Conservation (phyloP, 768 basidiomycete genomes). For the Tulasnella sp. region DNA sequence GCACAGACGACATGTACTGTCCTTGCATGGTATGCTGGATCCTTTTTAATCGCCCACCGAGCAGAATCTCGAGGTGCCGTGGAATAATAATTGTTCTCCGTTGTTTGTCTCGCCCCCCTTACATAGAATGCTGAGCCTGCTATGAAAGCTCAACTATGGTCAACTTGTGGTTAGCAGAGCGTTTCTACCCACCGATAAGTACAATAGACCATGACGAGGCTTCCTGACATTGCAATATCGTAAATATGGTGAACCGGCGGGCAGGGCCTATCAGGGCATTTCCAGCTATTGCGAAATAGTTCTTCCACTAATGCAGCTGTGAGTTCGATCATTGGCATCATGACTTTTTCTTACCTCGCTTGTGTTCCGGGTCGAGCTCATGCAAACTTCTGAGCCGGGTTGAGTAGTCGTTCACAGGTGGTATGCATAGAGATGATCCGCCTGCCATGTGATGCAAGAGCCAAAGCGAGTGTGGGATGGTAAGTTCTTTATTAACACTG, state of each 20-base stretch:
- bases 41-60: not conserved
- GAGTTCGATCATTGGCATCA: no score
- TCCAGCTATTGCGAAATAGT: not conserved
- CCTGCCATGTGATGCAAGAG: not conserved
- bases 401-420: not conserved
- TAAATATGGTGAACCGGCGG: not conserved
- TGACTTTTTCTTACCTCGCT: no score
- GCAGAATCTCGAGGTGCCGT: not conserved
- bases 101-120: not conserved
- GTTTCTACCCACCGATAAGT: not conserved
- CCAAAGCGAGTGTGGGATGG: no score
- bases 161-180: no score
- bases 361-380: not conserved
- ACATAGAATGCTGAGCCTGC: not conserved
- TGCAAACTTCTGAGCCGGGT: not conserved
- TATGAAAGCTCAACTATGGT: not conserved
- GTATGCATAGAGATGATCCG: not conserved
- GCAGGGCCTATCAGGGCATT: not conserved
- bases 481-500: no score
- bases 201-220: not conserved
- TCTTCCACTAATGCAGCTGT: not conserved
- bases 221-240: constrained; percentile 1
- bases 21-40: not conserved
- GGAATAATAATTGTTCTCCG: not conserved
- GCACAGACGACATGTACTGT: not conserved